Base-by-base conservation (phyloP, 176 grass and related monocot genomes). In the Coix lacrymajobi region DNA sequence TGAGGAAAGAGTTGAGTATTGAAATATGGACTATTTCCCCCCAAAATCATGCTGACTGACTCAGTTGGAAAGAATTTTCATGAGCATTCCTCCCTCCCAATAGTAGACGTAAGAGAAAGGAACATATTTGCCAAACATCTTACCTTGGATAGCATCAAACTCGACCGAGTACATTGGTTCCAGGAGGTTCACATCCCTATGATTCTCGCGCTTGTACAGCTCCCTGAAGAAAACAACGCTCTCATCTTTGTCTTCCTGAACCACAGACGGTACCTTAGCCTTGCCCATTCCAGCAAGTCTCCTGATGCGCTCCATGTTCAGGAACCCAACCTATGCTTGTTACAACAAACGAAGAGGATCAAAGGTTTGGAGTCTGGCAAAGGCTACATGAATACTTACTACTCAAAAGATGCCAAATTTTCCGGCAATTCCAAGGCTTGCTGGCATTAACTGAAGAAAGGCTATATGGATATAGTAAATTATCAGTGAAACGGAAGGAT, bases 211-310 rank as follows among this genome's bases (percentile, higher is more conserved):
- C 51, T 85, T 81, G 60, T 79, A 70, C 44, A 93, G 46, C 82
- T 93, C 91, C 48, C 82, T 75, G 81, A 93, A 93, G 81, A 90
- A 83, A 56, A 90, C 40, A 25, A 93, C 16, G 38, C 88, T 89
- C 82, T 90, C 91, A 36, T 93, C 91, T 66, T 85, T 79, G 10
- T 92, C 77, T 65, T 72, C 77, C 31, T 85, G 86, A 46, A 83
- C 37, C 3, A 30, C 72, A 4, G 46, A 31, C 7, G 77, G 38
- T 19, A 3, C 77, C 24, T 84, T 84, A 25, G 54, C 6, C 48
- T 90, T 90, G 73, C 73, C 7, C 34, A 29, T 45, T 32, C 88
- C 83, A n/a, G 83, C 32, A 44, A 90, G 37, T 58, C 83, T 90
- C 66, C 78, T 90, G 16, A 86, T 16, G 8, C 79, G 57, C 11